Evolutionary conservation across 805 yeast species (phyloP), one percentile per base, ranked within the genome.

Genomic region (Pichia kluyveri): DNA sequence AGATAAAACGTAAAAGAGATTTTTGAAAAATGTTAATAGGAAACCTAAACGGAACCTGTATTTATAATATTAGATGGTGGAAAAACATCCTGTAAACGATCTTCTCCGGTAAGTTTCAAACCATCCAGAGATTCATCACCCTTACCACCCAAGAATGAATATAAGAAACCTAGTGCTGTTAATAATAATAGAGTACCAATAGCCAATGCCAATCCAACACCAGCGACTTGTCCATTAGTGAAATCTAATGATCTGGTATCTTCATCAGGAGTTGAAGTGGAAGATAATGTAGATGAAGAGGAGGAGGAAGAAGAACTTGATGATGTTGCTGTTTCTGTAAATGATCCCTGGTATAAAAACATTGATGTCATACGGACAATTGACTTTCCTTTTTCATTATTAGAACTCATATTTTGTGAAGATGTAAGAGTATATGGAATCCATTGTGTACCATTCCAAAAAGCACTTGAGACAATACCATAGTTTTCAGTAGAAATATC

Each of bases 381-480:
- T 7, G 66, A 60, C 42, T 54, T 56, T 19, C 62, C 56, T 0
- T 48, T 48, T 2, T 69, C 55, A 15, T 44, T 45, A 0, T 56
- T 41, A 2, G 64, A 43, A 8, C 59, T 56, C 2, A 61, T 49
- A 6, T 64, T 60, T 8, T 56, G 48, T 0, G 72, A 62, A 1
- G 26, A 23, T 23, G 84, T 65, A 51, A 75, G 75, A 3, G 79
- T 59, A 49, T 72, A 77, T 12, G 96, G 95, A 31, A 66, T 57
- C 95, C 96, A 88, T 8, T 55, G 44, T 0, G 67, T 54, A 1
- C 95, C 89, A 58, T 86, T 79, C 63, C 63, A 86, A 30, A 77
- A 64, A 0, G 90, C 91, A 28, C 79, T 70, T 38, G 80, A 76
- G 3, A 76, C 79, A 27, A 65, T 59, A 0, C 90, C 93, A 57